Conservation (phyloP, 2,329 filamentous ascomycete species). For the Fusarium sarcochroum region DNA sequence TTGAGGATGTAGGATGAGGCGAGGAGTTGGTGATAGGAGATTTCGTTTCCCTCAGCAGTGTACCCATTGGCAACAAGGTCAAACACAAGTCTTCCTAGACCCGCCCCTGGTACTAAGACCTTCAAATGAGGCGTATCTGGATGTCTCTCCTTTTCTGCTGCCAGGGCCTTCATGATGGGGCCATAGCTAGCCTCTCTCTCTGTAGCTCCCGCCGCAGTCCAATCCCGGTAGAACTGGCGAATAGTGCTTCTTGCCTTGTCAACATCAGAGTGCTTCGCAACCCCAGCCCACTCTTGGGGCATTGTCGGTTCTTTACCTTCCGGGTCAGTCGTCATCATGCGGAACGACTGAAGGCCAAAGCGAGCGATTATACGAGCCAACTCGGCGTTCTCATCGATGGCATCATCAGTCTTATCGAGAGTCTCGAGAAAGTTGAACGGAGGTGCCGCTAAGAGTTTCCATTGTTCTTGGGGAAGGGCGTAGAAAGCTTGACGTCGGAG, state of each 20-base stretch:
- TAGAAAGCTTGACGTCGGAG: conserved; percentile 94
- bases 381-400: conserved; percentile 89
- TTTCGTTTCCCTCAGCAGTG: conserved; percentile 89
- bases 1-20: conserved; percentile 85
- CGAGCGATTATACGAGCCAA: conserved; percentile 84
- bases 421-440: conserved; percentile 88
- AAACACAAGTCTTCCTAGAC: conserved; percentile 89
- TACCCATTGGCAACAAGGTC: conserved; percentile 84
- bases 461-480: conserved; percentile 85
- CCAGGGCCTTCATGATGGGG: conserved; percentile 78
- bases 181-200: conserved; percentile 85
- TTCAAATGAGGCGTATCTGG: conserved; percentile 62
- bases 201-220: conserved; percentile 81
- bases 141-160: conserved; percentile 58
- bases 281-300: conserved; percentile 76
- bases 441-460: conserved; percentile 82
- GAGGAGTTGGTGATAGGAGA: conserved; percentile 96
- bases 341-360: conserved; percentile 78
- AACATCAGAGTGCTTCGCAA: conserved; percentile 80
- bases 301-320: conserved; percentile 61
- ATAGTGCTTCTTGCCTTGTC: conserved; percentile 95
- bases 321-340: conserved; percentile 58
- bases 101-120: conserved; percentile 90
- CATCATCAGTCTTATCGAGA: conserved; percentile 83
- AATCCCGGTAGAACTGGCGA: conserved; percentile 94